phyloP scores from a whole-genome alignment of 2,329 filamentous ascomycete species.

The Fusarium sp. region DNA sequence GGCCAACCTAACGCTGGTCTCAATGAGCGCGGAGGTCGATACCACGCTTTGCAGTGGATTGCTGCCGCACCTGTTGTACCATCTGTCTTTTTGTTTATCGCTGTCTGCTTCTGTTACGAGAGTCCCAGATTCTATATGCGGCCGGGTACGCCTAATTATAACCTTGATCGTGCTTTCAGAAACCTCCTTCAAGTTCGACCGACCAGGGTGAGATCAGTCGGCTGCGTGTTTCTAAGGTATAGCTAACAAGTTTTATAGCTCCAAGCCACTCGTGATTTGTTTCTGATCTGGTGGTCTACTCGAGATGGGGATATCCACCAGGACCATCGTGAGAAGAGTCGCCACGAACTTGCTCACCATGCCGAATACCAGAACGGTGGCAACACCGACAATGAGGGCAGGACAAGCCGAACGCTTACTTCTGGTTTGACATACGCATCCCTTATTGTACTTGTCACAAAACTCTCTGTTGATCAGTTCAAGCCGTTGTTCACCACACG shows the following conservation, averaged over 20 bases:
- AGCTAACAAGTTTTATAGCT: constrained; percentile 36
- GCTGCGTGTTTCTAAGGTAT: rapidly evolving
- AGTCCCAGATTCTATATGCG: constrained; percentile 52
- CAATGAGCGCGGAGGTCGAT: background rate
- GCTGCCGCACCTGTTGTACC: constrained; percentile 49
- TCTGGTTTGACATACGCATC: constrained; percentile 25
- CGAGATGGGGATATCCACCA: background rate
- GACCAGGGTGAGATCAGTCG: constrained; percentile 24
- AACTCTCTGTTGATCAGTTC: constrained; percentile 29
- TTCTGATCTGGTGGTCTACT: constrained; percentile 43
- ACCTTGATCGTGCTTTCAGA: constrained; percentile 45
- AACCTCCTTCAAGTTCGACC: constrained; percentile 46
- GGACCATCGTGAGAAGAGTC: background rate
- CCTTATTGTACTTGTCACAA: constrained; percentile 1
- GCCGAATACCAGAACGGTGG: background rate
- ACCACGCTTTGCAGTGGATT: constrained; percentile 42
- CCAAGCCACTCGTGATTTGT: constrained; percentile 50
- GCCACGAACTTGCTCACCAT: background rate
- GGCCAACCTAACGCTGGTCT: background rate
- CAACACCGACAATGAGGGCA: too few species aligned
- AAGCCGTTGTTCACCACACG: constrained; percentile 14
- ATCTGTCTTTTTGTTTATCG: constrained; percentile 44
- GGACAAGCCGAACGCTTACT: background rate
- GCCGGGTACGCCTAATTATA: constrained; percentile 43
- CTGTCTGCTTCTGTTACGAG: constrained; percentile 50